phyloP scores from a whole-genome alignment of 192 early-diverging fungal genomes.

The Mortierella claussenii region DNA sequence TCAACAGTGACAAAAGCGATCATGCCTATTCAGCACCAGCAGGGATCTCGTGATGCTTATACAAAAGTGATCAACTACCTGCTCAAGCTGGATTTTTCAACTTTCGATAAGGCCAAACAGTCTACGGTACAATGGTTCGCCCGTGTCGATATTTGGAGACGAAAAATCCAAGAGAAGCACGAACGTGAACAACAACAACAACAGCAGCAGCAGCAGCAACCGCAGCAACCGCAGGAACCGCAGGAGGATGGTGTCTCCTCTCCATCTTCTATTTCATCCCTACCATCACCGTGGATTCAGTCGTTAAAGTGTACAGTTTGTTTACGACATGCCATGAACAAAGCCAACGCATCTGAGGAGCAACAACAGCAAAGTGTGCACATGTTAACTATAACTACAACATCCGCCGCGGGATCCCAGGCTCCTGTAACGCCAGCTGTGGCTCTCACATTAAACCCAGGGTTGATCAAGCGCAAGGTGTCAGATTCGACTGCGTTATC shows the following conservation, averaged over 20 bases:
- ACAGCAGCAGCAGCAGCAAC: not conserved
- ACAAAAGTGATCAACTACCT: slow-evolving; percentile 38
- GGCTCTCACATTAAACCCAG: slow-evolving; percentile 3
- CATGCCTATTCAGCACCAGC: not conserved
- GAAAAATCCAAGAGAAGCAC: not conserved
- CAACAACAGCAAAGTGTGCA: not conserved
- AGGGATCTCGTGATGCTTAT: slow-evolving; percentile 7
- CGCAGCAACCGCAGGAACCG: not conserved
- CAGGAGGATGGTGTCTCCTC: no score
- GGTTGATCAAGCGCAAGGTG: slow-evolving; percentile 35
- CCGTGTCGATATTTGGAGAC: slow-evolving; percentile 7
- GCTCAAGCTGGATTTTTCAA: slow-evolving; percentile 30
- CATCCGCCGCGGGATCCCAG: not conserved
- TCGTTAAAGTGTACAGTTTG: not conserved
- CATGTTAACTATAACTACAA: not conserved
- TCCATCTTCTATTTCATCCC: no score
- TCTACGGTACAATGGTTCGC: slow-evolving; percentile 22
- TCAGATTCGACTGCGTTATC: not conserved
- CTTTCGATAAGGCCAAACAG: not conserved
- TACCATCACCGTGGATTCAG: not conserved
- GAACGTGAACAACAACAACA: not conserved
- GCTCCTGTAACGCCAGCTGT: not conserved
- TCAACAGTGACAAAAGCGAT: not conserved
- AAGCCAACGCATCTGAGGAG: no score
- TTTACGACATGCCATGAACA: not conserved